phyloP scores from a whole-genome alignment of 139 green algal genomes.

The Nannochloris sp. region DNA sequence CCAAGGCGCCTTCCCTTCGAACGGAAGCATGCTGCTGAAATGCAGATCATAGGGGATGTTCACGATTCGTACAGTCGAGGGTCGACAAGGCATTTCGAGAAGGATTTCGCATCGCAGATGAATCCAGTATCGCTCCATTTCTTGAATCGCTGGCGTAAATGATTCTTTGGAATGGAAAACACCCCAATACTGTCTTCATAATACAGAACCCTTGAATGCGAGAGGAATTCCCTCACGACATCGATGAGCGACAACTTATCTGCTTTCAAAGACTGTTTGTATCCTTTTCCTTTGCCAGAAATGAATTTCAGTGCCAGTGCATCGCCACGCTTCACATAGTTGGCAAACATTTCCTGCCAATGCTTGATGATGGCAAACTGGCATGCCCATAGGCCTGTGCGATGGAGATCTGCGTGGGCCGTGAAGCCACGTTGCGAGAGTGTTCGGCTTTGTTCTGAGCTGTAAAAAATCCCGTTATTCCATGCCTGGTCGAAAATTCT shows the following conservation, averaged over 20 bases:
- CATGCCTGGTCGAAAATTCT: neutral
- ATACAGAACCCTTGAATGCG: neutral
- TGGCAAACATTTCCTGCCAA: neutral
- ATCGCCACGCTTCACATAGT: neutral
- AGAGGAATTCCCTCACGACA: neutral
- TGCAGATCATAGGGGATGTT: too few relatives aligned
- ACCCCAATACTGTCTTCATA: slow-evolving; percentile 3
- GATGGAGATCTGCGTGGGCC: neutral
- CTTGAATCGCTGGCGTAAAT: neutral
- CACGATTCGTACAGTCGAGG: neutral
- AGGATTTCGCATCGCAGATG: neutral
- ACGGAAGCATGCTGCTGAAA: too few relatives aligned
- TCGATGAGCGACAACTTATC: neutral
- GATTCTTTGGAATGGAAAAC: slow-evolving; percentile 4
- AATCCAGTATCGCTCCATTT: neutral
- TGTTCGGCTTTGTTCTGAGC: neutral
- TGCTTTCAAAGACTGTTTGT: neutral
- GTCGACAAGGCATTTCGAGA: neutral
- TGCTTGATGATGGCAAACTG: slow-evolving; percentile 6
- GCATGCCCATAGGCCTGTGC: slow-evolving; percentile 1
- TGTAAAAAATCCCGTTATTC: neutral
- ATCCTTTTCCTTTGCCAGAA: neutral
- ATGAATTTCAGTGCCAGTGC: neutral
- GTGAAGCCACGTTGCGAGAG: neutral
- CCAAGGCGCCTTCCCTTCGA: too few relatives aligned